Percentiles rank a stretch among this genome's conserved stretches.
These are phyloP conservation scores for Ophioceras dolichostomum DNA, from an alignment of 2,329 filamentous ascomycete species.

Conservation along the genomic window DNA sequence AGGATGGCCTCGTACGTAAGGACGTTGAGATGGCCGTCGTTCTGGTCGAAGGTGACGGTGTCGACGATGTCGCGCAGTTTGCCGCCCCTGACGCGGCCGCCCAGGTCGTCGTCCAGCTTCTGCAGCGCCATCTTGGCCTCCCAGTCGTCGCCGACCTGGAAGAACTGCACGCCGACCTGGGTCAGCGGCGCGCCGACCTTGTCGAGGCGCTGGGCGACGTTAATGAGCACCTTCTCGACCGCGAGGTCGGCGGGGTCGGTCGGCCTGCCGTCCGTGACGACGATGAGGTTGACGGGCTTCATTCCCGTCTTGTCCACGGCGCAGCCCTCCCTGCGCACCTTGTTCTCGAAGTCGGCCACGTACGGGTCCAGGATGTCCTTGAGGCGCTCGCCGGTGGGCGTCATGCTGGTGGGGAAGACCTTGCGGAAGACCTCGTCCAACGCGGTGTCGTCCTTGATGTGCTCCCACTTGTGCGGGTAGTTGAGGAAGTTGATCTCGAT, in stretches of 20 bases:
- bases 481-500: constrained; percentile 92
- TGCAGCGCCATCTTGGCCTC: constrained; percentile 52
- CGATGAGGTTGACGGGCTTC: constrained; percentile 81
- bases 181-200: constrained; percentile 55
- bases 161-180: constrained; percentile 91
- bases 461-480: constrained; percentile 50
- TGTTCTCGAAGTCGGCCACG: constrained; percentile 38
- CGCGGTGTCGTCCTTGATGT: constrained; percentile 42
- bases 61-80: constrained; percentile 80
- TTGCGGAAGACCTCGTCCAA: constrained; percentile 60
- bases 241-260: constrained; percentile 70
- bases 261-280: constrained; percentile 80
- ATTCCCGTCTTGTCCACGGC: constrained; percentile 27
- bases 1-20: constrained; percentile 62
- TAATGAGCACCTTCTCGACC: constrained; percentile 57
- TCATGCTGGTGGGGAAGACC: constrained; percentile 52
- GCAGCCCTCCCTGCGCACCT: constrained; percentile 17
- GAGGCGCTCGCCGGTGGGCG: constrained; percentile 64
- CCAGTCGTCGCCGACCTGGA: constrained; percentile 73
- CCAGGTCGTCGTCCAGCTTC: constrained; percentile 64
- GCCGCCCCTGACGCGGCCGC: constrained; percentile 34
- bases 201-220: constrained; percentile 59
- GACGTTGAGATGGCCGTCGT: constrained; percentile 23
- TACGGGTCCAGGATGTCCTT: constrained; percentile 64
- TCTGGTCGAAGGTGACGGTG: constrained; percentile 61